These are phyloP conservation scores for Lentinus tigrinus DNA, from an alignment of 768 basidiomycete genomes.

Conservation along the genomic window DNA sequence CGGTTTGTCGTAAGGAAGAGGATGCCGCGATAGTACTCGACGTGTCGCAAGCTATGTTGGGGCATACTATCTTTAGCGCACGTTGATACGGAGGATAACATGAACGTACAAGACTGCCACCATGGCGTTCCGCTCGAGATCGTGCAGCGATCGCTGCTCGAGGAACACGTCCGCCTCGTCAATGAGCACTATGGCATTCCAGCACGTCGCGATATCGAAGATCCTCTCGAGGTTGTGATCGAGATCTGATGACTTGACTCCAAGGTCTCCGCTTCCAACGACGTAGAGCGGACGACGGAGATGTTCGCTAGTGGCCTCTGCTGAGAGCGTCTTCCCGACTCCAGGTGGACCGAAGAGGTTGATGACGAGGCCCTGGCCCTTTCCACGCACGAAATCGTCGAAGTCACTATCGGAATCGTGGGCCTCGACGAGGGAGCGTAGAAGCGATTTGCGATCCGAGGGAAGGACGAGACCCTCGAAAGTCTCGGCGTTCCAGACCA, in stretches of 20 bases:
- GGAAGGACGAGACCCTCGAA: constrained; percentile 30
- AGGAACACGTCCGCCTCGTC: constrained; percentile 66
- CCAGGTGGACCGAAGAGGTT: constrained; percentile 30
- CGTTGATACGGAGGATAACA: too few species aligned
- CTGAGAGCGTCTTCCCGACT: constrained; percentile 28
- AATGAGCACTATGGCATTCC: constrained; percentile 34
- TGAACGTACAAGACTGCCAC: constrained; percentile 49
- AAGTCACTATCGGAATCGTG: constrained; percentile 23
- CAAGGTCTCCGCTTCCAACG: constrained; percentile 33
- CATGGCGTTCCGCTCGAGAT: constrained; percentile 65
- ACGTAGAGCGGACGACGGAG: constrained; percentile 24
- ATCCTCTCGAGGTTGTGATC: constrained; percentile 27
- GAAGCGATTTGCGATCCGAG: constrained; percentile 23
- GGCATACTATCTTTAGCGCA: background rate
- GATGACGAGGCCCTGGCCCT: constrained; percentile 35
- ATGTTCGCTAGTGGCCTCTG: constrained; percentile 25
- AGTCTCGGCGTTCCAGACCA: constrained; percentile 36
- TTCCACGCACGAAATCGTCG: constrained; percentile 33
- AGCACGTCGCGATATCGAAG: constrained; percentile 32
- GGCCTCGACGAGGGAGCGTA: constrained; percentile 30
- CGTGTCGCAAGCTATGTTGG: constrained; percentile 15
- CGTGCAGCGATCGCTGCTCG: constrained; percentile 62
- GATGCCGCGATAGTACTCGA: constrained; percentile 33
- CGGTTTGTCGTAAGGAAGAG: constrained; percentile 40
- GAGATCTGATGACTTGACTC: constrained; percentile 26